These are phyloP conservation scores for Phytophthora nicotianae DNA, from an alignment of 352 stramenopile species.

Conservation along the genomic window DNA sequence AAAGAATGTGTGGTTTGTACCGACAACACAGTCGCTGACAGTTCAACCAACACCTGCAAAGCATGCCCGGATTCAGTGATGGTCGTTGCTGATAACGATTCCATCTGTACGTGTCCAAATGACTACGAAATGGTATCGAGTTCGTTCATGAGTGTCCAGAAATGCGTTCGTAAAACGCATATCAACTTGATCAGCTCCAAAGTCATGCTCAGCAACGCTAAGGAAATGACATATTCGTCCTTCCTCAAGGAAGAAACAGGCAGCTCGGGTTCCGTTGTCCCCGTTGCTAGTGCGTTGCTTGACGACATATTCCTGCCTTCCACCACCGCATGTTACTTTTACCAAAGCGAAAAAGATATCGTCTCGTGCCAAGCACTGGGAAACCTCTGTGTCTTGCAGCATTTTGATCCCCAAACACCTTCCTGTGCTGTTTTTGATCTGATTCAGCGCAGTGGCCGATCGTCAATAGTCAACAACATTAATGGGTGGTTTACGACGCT, in stretches of 20 bases:
- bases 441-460: slow-evolving; percentile 66
- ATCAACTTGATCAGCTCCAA: slow-evolving; percentile 59
- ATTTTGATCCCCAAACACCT: slow-evolving; percentile 68
- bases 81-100: slow-evolving; percentile 44
- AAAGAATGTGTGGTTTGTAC: slow-evolving; percentile 73
- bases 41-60: slow-evolving; percentile 53
- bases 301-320: slow-evolving; percentile 81
- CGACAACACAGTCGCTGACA: slow-evolving; percentile 44
- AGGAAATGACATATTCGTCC: slow-evolving; percentile 45
- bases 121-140: slow-evolving; percentile 66
- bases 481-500: slow-evolving; percentile 77
- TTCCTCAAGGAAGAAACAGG: slow-evolving; percentile 45
- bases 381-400: slow-evolving; percentile 94
- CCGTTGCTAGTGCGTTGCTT: slow-evolving; percentile 65
- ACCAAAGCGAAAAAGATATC: slow-evolving; percentile 65
- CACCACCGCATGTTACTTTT: slow-evolving; percentile 89
- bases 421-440: slow-evolving; percentile 81
- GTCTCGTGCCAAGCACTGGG: slow-evolving; percentile 88
- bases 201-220: slow-evolving; percentile 41
- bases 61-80: slow-evolving; percentile 83
- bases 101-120: slow-evolving; percentile 62
- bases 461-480: slow-evolving; percentile 49
- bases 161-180: slow-evolving; percentile 55
- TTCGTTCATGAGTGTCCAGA: slow-evolving; percentile 32
- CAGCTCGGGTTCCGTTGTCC: slow-evolving; percentile 33